Base-by-base conservation (phyloP, 2,329 filamentous ascomycete species). In the Arachnopeziza araneosa region DNA sequence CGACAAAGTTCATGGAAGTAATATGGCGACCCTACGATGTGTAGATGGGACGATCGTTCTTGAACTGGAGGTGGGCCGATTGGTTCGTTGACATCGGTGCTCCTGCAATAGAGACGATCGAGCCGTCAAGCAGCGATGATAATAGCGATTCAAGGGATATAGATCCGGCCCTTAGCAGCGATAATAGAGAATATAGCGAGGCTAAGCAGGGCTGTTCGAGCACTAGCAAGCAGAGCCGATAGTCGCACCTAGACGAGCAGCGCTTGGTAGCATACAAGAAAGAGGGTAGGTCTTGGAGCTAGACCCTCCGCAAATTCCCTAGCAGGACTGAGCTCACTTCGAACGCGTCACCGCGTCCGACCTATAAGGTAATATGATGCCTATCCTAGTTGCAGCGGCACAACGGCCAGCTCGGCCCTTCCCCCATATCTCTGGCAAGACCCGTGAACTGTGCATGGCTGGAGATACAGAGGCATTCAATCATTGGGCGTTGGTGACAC, bases 1-100 rank as follows among this genome's bases (percentile, higher is more conserved):
- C 59, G 64, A 64, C 60, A 60, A 66, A 62, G 59, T 61, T 64
- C 50, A 64, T n/a, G 60, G 52, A 62, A 61, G 48, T 58, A 57
- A 62, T 52, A 57, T 23, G 30, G 14, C 30, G 7, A 32, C 14
- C 7, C 14, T 7, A 32, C 30, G 30, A 32, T 32, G 14, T 55
- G 32, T 32, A 52, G 32, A 58, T 50, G 52, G 26, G 58, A 57
- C 24, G 51, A 24, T 56, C 55, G 55, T 56, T 56, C 55, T 56
- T 56, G 55, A 56, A 56, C 56, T 49, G 30, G 30, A 60, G 58
- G 58, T 19, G 48, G 21, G 24, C 56, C 48, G 53, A 59, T 57
- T 59, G 57, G 57, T 63, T 63, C 56, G 54, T 63, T 59, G 59
- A 49, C 54, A 52, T 64, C 62, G 54, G 55, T 7, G 57, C 57